These are phyloP conservation scores for Nicotiana undulata DNA, from an alignment of 257 asterid genomes.

Conservation along the genomic window DNA sequence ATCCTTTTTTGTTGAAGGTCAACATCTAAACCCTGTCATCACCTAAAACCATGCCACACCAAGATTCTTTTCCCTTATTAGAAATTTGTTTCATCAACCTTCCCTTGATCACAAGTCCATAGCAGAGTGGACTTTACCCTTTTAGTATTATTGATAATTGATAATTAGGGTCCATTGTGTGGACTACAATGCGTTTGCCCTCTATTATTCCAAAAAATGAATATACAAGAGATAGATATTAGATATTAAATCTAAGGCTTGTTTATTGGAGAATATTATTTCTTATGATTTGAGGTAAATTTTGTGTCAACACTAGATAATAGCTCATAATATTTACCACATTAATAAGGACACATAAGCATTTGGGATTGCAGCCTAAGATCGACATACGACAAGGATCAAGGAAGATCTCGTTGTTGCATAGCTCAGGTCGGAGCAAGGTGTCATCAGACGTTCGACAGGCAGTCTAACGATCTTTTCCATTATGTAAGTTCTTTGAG, in stretches of 20 bases:
- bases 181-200: no score
- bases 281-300: no score
- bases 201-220: no score
- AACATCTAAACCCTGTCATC: slow-evolving; percentile 52
- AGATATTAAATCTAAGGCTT: not conserved
- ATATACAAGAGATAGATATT: no score
- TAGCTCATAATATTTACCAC: not conserved
- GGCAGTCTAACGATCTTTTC: no score
- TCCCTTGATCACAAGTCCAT: not conserved
- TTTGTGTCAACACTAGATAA: not conserved
- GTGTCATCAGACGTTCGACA: no score
- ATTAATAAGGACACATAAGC: not conserved
- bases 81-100: not conserved
- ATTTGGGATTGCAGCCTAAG: not conserved
- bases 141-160: not conserved
- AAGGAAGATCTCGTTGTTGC: no score
- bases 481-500: not conserved
- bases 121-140: slow-evolving; percentile 17
- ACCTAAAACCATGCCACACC: slow-evolving; percentile 22
- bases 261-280: not conserved
- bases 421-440: no score
- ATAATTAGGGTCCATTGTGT: no score
- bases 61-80: slow-evolving; percentile 14
- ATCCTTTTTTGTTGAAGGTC: slow-evolving; percentile 54
- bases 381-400: no score